Evolutionary conservation across 192 early-diverging fungal species (phyloP).

Genomic region (Linnemannia hyalina): DNA sequence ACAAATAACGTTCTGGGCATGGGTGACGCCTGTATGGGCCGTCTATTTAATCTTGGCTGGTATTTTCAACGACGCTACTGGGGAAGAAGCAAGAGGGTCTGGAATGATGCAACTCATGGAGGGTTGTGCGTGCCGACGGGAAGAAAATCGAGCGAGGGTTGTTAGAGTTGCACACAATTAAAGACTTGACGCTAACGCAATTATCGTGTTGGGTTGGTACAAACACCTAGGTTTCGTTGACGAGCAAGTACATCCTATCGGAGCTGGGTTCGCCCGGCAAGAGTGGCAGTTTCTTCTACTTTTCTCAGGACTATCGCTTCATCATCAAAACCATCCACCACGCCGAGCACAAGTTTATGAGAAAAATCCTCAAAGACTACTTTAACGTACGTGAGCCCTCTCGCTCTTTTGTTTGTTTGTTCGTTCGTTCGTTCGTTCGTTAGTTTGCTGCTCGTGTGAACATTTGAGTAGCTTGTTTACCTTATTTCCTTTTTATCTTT

Average conservation of each 20-base stretch:
- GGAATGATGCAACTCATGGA: neutral
- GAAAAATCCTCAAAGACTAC: slow-evolving; percentile 86
- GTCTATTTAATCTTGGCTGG: neutral
- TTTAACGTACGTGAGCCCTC: slow-evolving; percentile 68
- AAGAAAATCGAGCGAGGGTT: neutral
- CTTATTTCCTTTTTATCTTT: neutral
- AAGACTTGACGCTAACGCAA: neutral
- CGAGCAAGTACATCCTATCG: slow-evolving; percentile 95
- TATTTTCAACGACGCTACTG: neutral
- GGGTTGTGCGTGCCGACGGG: neutral
- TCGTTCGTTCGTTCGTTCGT: neutral
- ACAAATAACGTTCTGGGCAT: neutral
- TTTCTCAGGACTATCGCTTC: slow-evolving; percentile 95
- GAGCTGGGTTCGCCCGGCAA: slow-evolving; percentile 96
- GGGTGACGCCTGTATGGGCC: neutral
- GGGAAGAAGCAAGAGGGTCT: neutral
- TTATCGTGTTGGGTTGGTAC: neutral
- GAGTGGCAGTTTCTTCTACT: slow-evolving; percentile 97
- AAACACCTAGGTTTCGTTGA: slow-evolving; percentile 78
- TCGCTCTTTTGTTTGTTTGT: neutral
- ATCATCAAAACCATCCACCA: slow-evolving; percentile 98
- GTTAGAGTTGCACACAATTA: neutral
- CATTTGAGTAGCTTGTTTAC: slow-evolving; percentile 7
- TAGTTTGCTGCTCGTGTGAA: neutral
- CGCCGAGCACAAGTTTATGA: slow-evolving; percentile 93